Percentiles rank a stretch among this genome's conserved stretches.
Evolutionary conservation across 805 yeast genomes (phyloP).

Genomic region (Myxozyma monticola): DNA sequence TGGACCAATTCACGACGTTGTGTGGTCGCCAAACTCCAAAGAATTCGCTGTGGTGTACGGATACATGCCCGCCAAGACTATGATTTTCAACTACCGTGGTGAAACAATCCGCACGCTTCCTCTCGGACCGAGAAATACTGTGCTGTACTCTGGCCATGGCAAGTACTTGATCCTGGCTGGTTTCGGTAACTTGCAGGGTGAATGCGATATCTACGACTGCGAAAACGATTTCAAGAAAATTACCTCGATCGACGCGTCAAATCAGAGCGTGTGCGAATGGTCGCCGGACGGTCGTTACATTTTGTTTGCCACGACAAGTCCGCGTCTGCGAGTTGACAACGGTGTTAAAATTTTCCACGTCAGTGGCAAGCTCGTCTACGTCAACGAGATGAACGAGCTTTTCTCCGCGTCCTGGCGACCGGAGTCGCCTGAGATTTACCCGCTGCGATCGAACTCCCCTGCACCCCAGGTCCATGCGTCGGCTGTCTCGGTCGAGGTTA

Average conservation of each 20-base stretch:
- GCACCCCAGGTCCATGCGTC: constrained; percentile 71
- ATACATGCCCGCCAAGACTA: constrained; percentile 94
- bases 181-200: constrained; percentile 96
- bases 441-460: constrained; percentile 44
- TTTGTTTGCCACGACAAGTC: constrained; percentile 94
- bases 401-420: constrained; percentile 84
- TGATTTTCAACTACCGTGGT: constrained; percentile 93
- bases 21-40: constrained; percentile 95
- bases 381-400: constrained; percentile 79
- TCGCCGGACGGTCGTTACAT: constrained; percentile 94
- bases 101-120: constrained; percentile 80
- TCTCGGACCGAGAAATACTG: constrained; percentile 83
- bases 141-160: constrained; percentile 91
- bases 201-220: constrained; percentile 92
- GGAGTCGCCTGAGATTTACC: constrained; percentile 50
- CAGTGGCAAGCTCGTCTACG: constrained; percentile 75
- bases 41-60: constrained; percentile 98
- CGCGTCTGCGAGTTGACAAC: constrained; percentile 94
- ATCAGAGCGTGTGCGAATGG: constrained; percentile 97
- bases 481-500: constrained; percentile 52
- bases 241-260: constrained; percentile 82
- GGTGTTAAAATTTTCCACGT: constrained; percentile 93
- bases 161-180: constrained; percentile 91
- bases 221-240: constrained; percentile 78
- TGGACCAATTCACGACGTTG: constrained; percentile 96